Conservation (phyloP, 2,329 filamentous ascomycete genomes). For the Ophiocordyceps sinensis region DNA sequence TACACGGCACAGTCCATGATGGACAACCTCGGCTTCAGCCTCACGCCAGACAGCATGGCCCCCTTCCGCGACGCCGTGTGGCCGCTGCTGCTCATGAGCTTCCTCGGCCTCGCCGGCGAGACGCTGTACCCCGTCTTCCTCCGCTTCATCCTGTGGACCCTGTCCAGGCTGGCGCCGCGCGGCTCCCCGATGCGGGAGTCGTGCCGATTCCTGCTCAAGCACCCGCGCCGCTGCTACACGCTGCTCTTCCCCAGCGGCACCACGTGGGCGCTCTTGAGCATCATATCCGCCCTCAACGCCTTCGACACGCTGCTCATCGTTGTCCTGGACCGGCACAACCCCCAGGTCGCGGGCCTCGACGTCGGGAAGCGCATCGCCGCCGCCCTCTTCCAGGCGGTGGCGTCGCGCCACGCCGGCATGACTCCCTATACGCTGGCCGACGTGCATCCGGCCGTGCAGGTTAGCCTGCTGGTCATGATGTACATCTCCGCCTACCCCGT, state of each 20-base stretch:
- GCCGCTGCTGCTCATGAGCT: conserved; percentile 30
- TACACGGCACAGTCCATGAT: conserved; percentile 36
- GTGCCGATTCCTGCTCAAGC: conserved; percentile 43
- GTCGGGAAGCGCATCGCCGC: conserved; percentile 33
- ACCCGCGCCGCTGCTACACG: conserved; percentile 48
- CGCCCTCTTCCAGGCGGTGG: conserved; percentile 43
- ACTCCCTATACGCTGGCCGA: conserved; percentile 33
- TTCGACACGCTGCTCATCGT: conserved; percentile 41
- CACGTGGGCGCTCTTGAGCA: conserved; percentile 41
- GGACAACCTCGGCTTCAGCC: conserved; percentile 37
- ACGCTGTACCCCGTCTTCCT: conserved; percentile 44
- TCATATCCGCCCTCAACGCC: conserved; percentile 35
- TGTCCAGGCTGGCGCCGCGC: conserved; percentile 29
- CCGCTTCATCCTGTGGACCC: conserved; percentile 41
- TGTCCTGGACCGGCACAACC: conserved; percentile 34
- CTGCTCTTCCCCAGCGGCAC: conserved; percentile 44
- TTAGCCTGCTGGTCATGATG: conserved; percentile 50
- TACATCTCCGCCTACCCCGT: conserved; percentile 49
- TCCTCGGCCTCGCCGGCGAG: conserved; percentile 36
- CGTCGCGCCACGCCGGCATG: conserved; percentile 30
- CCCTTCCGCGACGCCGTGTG: conserved; percentile 28
- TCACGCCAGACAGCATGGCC: conserved; percentile 40
- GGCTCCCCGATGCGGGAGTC: conserved; percentile 24
- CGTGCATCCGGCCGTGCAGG: conserved; percentile 39
- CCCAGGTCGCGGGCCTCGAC: conserved; percentile 29